Percentiles rank a stretch among this genome's conserved stretches.
phyloP scores from a whole-genome alignment of 306 rosid species.

The Morella rubra region DNA sequence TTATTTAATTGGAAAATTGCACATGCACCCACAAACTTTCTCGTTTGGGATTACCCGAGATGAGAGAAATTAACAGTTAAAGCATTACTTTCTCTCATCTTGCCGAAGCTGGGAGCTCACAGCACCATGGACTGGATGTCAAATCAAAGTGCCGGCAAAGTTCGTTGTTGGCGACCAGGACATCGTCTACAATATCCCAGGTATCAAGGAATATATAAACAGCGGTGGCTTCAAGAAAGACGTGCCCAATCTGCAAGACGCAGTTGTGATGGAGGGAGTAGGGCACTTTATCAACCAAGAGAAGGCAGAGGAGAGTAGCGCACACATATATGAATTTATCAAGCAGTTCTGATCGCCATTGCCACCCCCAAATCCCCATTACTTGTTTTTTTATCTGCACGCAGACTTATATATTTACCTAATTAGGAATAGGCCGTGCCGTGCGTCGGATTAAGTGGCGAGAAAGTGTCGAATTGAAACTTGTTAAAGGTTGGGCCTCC shows the following conservation, averaged over 20 bases:
- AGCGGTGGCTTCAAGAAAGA: slow-evolving; percentile 50
- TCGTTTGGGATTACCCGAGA: neutral
- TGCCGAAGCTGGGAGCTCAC: slow-evolving; percentile 79
- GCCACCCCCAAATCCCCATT: too few relatives aligned
- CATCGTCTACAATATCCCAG: slow-evolving; percentile 57
- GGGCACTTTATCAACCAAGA: slow-evolving; percentile 63
- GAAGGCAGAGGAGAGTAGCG: slow-evolving; percentile 52
- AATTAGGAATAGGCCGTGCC: too few relatives aligned
- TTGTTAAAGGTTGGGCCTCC: too few relatives aligned
- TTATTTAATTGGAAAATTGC: neutral
- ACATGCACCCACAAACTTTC: neutral
- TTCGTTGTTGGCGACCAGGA: slow-evolving; percentile 65
- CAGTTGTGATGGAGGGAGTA: slow-evolving; percentile 57
- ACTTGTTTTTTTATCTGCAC: too few relatives aligned
- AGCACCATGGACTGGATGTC: slow-evolving; percentile 67
- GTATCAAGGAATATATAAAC: slow-evolving; percentile 53
- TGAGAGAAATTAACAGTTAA: neutral
- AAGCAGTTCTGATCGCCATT: slow-evolving; percentile 44
- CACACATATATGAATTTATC: slow-evolving; percentile 56
- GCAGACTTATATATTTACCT: too few relatives aligned
- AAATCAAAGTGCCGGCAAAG: slow-evolving; percentile 62
- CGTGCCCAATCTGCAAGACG: slow-evolving; percentile 61
- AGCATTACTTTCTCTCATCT: slow-evolving; percentile 12
- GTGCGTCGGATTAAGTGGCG: too few relatives aligned
- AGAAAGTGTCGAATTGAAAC: too few relatives aligned